Base-by-base conservation (phyloP, 805 yeast genomes). In the Barnettozyma vustinii region DNA sequence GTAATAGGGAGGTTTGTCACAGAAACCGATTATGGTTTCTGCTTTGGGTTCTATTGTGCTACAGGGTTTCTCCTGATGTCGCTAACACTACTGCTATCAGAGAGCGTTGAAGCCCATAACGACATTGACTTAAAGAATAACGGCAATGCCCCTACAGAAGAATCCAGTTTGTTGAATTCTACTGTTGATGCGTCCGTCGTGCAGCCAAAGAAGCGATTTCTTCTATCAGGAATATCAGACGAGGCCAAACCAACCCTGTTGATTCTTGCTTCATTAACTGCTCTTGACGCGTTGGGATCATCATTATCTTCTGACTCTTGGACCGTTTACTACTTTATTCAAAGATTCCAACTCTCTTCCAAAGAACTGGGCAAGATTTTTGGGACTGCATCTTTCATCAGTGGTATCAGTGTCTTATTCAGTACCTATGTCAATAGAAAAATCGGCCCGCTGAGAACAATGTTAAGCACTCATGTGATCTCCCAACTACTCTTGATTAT, bases 231-330 rank as follows among this genome's bases (percentile, higher is more conserved):
- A 9, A 37, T 58, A 21, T 51, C 56, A 3, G 51, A 39, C 46
- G 59, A 42, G 46, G 62, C 52, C 47, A 53, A 42, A 49, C 53
- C 41, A 42, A 58, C 59, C 16, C 65, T 71, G 8, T 13, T 71
- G 30, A 67, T 70, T 40, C 55, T 74, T 18, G 66, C 74, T 1
- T 39, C 65, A 8, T 56, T 75, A 15, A 71, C 70, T 50, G 72
- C 70, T 9, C 52, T 74, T 13, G 80, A 75, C 55, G 65, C 75
- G 1, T 62, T 73, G 45, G 75, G 75, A 13, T 67, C 74, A 30
- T 69, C 78, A 4, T 62, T 73, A 40, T 68, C 69, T n/a, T 69
- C 74, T 30, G 66, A 67, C 30, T 65, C 76, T 4, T 75, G 79
- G 80, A 64, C 68, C n/a, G 69, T 75, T 0, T 75, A 65, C 51